phyloP scores from a whole-genome alignment of 192 early-diverging fungal species.

The Backusella tarrabulga region DNA sequence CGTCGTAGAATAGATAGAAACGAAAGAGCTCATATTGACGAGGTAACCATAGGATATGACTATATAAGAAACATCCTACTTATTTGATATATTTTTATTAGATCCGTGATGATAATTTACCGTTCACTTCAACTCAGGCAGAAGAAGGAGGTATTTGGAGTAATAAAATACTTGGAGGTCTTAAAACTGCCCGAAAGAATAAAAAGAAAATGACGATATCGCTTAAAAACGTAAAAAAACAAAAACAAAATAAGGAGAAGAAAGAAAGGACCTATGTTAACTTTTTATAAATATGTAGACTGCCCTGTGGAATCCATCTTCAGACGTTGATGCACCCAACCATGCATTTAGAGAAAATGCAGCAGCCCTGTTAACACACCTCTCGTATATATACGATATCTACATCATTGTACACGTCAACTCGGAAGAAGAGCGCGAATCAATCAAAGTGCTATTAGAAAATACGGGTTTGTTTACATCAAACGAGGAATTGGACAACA shows the following conservation, averaged over 20 bases:
- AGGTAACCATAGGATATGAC: neutral
- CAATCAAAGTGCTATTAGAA: slow-evolving; percentile 49
- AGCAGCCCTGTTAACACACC: slow-evolving; percentile 49
- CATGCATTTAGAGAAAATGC: slow-evolving; percentile 68
- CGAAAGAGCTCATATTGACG: neutral
- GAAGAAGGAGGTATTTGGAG: slow-evolving; percentile 37
- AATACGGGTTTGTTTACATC: slow-evolving; percentile 21
- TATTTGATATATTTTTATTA: neutral
- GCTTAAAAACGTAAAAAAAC: slow-evolving; percentile 50
- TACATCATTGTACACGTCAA: slow-evolving; percentile 56
- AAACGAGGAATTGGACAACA: slow-evolving; percentile 48
- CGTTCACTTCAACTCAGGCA: slow-evolving; percentile 17
- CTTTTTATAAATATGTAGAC: slow-evolving; percentile 40
- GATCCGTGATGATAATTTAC: neutral
- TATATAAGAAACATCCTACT: neutral
- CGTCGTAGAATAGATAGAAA: neutral
- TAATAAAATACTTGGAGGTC: slow-evolving; percentile 24
- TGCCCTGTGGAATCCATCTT: slow-evolving; percentile 77
- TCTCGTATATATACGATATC: slow-evolving; percentile 50
- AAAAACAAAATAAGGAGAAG: neutral
- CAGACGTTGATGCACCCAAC: slow-evolving; percentile 62
- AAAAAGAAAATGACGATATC: slow-evolving; percentile 58
- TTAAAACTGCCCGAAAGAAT: slow-evolving; percentile 26
- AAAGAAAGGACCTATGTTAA: neutral
- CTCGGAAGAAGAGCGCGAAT: slow-evolving; percentile 53